These are phyloP conservation scores for Colletotrichum gigasporum DNA, from an alignment of 2,329 filamentous ascomycete genomes.

Conservation along the genomic window DNA sequence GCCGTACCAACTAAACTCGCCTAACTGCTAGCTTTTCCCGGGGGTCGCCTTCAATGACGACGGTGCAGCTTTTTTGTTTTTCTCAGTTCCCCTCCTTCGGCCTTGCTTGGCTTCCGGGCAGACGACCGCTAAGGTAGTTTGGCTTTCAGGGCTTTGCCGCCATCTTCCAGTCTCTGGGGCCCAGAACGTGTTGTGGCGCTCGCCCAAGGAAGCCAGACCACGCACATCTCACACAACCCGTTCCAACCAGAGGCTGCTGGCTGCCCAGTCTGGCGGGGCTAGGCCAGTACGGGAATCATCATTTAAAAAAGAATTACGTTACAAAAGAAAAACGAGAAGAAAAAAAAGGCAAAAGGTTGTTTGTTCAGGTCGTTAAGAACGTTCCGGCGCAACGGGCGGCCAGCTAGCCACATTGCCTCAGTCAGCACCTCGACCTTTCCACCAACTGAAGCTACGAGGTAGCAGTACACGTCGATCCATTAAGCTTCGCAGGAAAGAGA, in stretches of 20 bases:
- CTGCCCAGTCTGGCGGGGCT: background rate
- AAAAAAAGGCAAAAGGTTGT: background rate
- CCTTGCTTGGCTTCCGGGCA: slow-evolving; percentile 3
- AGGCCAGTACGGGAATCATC: background rate
- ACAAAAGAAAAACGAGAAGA: background rate
- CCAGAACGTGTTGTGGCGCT: slow-evolving; percentile 11
- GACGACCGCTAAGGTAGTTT: background rate
- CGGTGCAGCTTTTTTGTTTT: background rate
- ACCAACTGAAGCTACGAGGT: background rate
- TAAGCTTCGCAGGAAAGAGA: background rate
- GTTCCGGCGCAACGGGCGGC: slow-evolving; percentile 21
- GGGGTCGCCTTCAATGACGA: slow-evolving; percentile 12
- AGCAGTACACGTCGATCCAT: slow-evolving; percentile 1
- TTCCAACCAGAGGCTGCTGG: background rate
- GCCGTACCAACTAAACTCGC: background rate
- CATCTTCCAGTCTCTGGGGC: background rate
- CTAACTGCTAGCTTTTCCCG: slow-evolving; percentile 8
- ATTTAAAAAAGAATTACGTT: background rate
- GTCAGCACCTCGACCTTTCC: slow-evolving; percentile 16
- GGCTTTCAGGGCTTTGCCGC: background rate
- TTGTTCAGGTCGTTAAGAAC: slow-evolving; percentile 1
- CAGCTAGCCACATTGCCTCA: slow-evolving; percentile 2
- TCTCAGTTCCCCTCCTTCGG: background rate
- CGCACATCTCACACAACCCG: slow-evolving; percentile 1
- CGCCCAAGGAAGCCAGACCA: slow-evolving; percentile 8